phyloP scores from a whole-genome alignment of 805 yeast species.

The Komagataella pseudopastoris region DNA sequence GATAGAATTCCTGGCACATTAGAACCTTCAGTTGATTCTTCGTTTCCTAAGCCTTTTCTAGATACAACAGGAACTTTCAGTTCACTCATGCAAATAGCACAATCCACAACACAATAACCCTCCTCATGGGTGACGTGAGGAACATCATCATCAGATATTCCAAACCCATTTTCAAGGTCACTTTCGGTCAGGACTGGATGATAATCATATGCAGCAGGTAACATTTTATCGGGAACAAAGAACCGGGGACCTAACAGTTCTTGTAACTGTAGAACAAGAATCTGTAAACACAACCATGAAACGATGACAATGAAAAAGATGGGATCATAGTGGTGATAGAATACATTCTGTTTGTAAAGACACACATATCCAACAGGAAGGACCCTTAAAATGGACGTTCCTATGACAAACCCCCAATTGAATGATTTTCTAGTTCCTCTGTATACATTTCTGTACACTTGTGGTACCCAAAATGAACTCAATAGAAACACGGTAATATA shows the following conservation, averaged over 20 bases:
- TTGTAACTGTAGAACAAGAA: slow-evolving; percentile 46
- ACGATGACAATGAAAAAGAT: slow-evolving; percentile 29
- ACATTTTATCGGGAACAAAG: slow-evolving; percentile 59
- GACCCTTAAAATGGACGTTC: slow-evolving; percentile 48
- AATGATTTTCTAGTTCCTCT: slow-evolving; percentile 59
- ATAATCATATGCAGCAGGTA: slow-evolving; percentile 78
- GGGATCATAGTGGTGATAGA: slow-evolving; percentile 55
- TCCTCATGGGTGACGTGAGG: slow-evolving; percentile 15
- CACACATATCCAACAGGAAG: slow-evolving; percentile 56
- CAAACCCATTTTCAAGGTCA: slow-evolving; percentile 53
- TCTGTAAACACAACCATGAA: slow-evolving; percentile 49
- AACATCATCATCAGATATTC: slow-evolving; percentile 16
- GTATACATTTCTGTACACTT: slow-evolving; percentile 62
- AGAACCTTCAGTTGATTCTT: slow-evolving; percentile 4
- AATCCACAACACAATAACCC: slow-evolving; percentile 44
- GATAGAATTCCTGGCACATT: slow-evolving; percentile 13
- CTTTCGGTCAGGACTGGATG: slow-evolving; percentile 50
- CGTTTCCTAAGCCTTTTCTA: slow-evolving; percentile 3
- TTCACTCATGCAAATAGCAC: slow-evolving; percentile 83
- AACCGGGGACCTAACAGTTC: slow-evolving; percentile 66
- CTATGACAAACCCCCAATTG: slow-evolving; percentile 63
- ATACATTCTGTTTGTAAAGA: slow-evolving; percentile 39
- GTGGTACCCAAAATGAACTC: slow-evolving; percentile 83
- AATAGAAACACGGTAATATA: slow-evolving; percentile 32
- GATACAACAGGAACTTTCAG: slow-evolving; percentile 41